Evolutionary conservation across 805 yeast species (phyloP).

Genomic region (Cyberlindnera galapagoensis): DNA sequence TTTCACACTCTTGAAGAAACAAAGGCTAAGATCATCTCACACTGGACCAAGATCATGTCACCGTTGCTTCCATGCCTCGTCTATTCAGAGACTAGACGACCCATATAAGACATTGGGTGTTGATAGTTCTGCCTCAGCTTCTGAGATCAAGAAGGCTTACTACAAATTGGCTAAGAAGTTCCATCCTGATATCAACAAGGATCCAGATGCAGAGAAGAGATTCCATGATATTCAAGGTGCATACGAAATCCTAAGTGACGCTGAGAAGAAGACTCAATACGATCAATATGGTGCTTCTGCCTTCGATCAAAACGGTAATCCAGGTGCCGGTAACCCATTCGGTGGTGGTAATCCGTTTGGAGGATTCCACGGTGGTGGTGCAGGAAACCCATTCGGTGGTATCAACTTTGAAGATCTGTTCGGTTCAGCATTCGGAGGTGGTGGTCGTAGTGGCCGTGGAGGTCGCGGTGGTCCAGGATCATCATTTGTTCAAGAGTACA

Average conservation of each 20-base stretch:
- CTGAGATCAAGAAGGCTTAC: slow-evolving; percentile 93
- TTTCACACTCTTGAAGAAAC: not conserved
- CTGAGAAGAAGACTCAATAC: slow-evolving; percentile 77
- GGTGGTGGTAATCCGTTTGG: slow-evolving; percentile 44
- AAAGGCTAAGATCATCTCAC: not conserved
- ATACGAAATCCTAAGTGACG: slow-evolving; percentile 84
- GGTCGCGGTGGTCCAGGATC: slow-evolving; percentile 10
- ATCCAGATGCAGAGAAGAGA: slow-evolving; percentile 75
- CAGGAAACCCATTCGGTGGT: slow-evolving; percentile 26
- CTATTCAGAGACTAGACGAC: slow-evolving; percentile 36
- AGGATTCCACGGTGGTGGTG: slow-evolving; percentile 40
- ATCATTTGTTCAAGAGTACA: slow-evolving; percentile 64
- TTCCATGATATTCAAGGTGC: slow-evolving; percentile 94
- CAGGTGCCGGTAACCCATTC: slow-evolving; percentile 33
- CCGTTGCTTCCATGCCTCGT: slow-evolving; percentile 39
- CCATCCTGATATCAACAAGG: slow-evolving; percentile 97
- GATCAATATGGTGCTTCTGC: slow-evolving; percentile 91
- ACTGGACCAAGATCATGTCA: slow-evolving; percentile 2
- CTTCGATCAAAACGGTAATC: slow-evolving; percentile 55
- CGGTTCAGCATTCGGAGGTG: slow-evolving; percentile 41
- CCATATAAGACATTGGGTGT: slow-evolving; percentile 87
- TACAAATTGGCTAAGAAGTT: slow-evolving; percentile 87
- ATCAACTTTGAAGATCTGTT: slow-evolving; percentile 57
- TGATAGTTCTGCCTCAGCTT: slow-evolving; percentile 55
- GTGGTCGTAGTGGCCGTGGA: slow-evolving; percentile 13